Evolutionary conservation across 768 basidiomycete species (phyloP).

Genomic region (Russula olivacea): DNA sequence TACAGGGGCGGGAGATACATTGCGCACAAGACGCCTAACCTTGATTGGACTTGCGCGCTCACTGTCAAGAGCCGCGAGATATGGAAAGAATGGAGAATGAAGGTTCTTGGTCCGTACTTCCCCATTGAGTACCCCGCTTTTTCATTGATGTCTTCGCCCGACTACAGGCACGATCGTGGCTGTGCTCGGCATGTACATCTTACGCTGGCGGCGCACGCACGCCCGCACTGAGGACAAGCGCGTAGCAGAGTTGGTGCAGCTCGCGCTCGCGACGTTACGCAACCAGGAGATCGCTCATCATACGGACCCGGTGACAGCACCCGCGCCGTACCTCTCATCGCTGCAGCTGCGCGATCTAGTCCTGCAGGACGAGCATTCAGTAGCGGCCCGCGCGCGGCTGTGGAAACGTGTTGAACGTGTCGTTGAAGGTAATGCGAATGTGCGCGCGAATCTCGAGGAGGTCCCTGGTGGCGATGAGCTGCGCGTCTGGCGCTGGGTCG

Average conservation of each 20-base stretch:
- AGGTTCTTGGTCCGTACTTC: conserved; percentile 50
- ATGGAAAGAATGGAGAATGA: conserved; percentile 64
- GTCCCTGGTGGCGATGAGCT: conserved; percentile 79
- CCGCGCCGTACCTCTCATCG: conserved; percentile 75
- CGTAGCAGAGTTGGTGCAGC: conserved; percentile 68
- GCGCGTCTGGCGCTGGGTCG: conserved; percentile 90
- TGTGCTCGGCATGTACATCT: conserved; percentile 24
- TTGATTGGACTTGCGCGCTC: conserved; percentile 60
- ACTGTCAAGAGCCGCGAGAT: conserved; percentile 59
- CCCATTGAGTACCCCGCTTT: not conserved
- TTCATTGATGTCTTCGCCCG: conserved; percentile 13
- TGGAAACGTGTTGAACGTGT: conserved; percentile 82
- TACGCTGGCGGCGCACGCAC: conserved; percentile 43
- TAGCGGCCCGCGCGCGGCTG: conserved; percentile 53
- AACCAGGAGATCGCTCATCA: conserved; percentile 81
- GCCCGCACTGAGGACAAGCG: conserved; percentile 55
- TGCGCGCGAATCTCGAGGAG: conserved; percentile 79
- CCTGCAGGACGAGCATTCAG: conserved; percentile 74
- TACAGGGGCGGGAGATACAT: conserved; percentile 65
- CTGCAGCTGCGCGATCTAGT: conserved; percentile 84
- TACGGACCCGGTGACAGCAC: conserved; percentile 68
- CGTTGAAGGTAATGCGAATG: conserved; percentile 89
- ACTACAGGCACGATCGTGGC: conserved; percentile 25
- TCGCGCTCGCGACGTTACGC: conserved; percentile 71
- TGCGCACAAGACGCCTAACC: conserved; percentile 62